A percentile compares a stretch with the other conserved stretches of the same genome.
Evolutionary conservation across 2,329 filamentous ascomycete species (phyloP).

Genomic region (Alternaria metachromatica): DNA sequence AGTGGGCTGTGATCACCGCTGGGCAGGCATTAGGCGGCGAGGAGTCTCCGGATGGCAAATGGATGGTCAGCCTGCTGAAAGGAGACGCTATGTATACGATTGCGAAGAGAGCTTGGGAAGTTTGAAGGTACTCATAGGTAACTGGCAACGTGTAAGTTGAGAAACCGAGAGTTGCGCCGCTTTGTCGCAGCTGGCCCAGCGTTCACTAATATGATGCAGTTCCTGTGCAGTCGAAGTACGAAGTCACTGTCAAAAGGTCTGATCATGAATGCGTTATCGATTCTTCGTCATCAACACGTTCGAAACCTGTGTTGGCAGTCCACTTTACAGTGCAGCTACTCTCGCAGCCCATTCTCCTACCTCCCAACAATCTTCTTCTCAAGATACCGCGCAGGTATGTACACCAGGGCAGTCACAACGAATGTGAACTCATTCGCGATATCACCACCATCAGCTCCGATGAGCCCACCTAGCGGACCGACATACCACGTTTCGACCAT

Average conservation of each 20-base stretch:
- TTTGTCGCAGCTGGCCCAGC: background rate
- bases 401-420: constrained; percentile 34
- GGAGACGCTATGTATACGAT: background rate
- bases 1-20: constrained; percentile 31
- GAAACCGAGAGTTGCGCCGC: background rate
- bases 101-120: background rate
- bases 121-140: background rate
- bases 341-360: constrained; percentile 1
- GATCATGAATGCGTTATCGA: background rate
- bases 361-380: constrained; percentile 36
- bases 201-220: background rate
- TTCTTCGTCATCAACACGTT: background rate
- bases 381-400: constrained; percentile 34
- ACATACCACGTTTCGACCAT: constrained; percentile 66
- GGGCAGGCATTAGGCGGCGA: constrained; percentile 18
- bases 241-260: background rate
- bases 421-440: constrained; percentile 38
- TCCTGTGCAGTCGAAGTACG: background rate
- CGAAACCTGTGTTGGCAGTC: background rate
- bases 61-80: background rate
- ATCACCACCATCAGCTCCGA: constrained; percentile 37
- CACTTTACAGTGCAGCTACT: background rate
- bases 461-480: constrained; percentile 45
- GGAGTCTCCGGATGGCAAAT: background rate
- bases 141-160: background rate